These are phyloP conservation scores for Malus hybrid DNA, from an alignment of 331 rosid species.

Conservation along the genomic window DNA sequence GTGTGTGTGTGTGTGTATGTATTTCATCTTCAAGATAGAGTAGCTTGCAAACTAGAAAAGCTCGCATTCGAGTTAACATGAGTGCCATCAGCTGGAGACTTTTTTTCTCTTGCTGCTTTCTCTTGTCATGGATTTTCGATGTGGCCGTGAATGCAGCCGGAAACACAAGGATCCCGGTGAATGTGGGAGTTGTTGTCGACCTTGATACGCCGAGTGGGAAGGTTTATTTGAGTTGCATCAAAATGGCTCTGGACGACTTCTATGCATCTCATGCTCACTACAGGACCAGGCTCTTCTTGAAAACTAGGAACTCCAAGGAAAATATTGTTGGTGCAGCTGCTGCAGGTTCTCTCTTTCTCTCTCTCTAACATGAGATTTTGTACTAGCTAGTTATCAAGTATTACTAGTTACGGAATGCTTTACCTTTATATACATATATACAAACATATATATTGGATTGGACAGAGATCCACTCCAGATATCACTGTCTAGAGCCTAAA, in stretches of 20 bases:
- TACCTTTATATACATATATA: too few relatives aligned
- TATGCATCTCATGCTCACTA: slow-evolving; percentile 26
- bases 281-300: slow-evolving; percentile 30
- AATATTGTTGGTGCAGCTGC: slow-evolving; percentile 33
- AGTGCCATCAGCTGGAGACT: background rate
- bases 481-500: too few relatives aligned
- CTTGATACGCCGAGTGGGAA: slow-evolving; percentile 8
- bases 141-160: background rate
- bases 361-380: too few relatives aligned
- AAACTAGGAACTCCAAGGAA: slow-evolving; percentile 15
- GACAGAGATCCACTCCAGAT: too few relatives aligned
- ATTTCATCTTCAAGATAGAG: too few relatives aligned
- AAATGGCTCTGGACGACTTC: slow-evolving; percentile 39
- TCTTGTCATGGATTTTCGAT: background rate
- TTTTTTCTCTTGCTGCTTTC: background rate
- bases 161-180: slow-evolving; percentile 6
- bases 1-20: too few relatives aligned
- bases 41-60: too few relatives aligned
- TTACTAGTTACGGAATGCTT: too few relatives aligned
- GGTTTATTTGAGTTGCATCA: slow-evolving; percentile 40
- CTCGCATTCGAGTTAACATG: too few relatives aligned
- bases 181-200: slow-evolving; percentile 38
- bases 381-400: too few relatives aligned
- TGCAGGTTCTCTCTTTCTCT: slow-evolving; percentile 23
- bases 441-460: too few relatives aligned